Evolutionary conservation across 2,329 filamentous ascomycete genomes (phyloP).

Genomic region (Colletotrichum gigasporum): DNA sequence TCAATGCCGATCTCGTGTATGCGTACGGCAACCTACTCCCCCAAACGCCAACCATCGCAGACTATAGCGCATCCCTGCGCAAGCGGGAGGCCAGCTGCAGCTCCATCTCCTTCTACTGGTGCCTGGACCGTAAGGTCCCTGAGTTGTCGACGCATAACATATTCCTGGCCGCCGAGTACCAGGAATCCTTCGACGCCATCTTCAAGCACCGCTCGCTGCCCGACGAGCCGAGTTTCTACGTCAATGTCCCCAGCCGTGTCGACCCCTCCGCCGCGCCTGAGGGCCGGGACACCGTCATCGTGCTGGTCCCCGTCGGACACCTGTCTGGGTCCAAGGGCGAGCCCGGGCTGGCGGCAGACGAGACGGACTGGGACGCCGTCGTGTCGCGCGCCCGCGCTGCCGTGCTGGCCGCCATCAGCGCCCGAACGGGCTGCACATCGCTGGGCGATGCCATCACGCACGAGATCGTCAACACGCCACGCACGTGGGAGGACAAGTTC

Average conservation of each 20-base stretch:
- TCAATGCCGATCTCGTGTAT: slow-evolving; percentile 80
- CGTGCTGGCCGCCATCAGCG: slow-evolving; percentile 68
- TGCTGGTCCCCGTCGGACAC: slow-evolving; percentile 78
- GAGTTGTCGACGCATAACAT: slow-evolving; percentile 79
- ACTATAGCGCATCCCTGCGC: slow-evolving; percentile 49
- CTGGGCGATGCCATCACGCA: slow-evolving; percentile 59
- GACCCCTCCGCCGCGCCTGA: slow-evolving; percentile 74
- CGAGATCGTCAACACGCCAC: slow-evolving; percentile 74
- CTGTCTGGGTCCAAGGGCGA: slow-evolving; percentile 57
- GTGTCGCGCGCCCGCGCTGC: slow-evolving; percentile 66
- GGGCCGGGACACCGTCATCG: slow-evolving; percentile 72
- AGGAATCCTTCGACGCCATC: slow-evolving; percentile 78
- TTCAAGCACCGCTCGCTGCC: slow-evolving; percentile 77
- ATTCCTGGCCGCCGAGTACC: slow-evolving; percentile 78
- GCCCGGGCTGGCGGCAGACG: slow-evolving; percentile 44
- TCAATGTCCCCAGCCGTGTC: slow-evolving; percentile 78
- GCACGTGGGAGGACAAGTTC: slow-evolving; percentile 72
- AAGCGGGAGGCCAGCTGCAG: slow-evolving; percentile 71
- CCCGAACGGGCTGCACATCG: slow-evolving; percentile 66
- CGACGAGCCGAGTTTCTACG: slow-evolving; percentile 76
- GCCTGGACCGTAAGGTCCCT: slow-evolving; percentile 66
- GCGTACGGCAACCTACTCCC: slow-evolving; percentile 77
- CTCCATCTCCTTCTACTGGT: slow-evolving; percentile 83
- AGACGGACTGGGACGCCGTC: slow-evolving; percentile 70
- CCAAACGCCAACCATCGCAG: slow-evolving; percentile 39